Evolutionary conservation across 371 early-diverging fungal species (phyloP).

Genomic region (Mucor saturninus): DNA sequence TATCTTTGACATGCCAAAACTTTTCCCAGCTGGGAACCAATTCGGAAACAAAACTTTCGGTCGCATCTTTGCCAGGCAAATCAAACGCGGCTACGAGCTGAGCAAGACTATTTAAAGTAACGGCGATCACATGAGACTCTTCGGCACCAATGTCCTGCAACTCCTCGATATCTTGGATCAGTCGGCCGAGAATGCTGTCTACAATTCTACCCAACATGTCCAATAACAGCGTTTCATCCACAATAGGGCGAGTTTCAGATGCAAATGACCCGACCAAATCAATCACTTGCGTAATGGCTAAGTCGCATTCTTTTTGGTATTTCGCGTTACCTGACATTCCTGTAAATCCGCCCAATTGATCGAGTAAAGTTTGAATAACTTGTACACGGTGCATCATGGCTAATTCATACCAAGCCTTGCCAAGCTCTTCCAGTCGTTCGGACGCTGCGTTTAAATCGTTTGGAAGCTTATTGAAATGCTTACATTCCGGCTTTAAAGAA

Average conservation of each 20-base stretch:
- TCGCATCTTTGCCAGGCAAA: conserved; percentile 46
- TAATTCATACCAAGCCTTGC: conserved; percentile 42
- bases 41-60: conserved; percentile 31
- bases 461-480: conserved; percentile 7
- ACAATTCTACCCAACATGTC: conserved; percentile 53
- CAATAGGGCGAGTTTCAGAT: conserved; percentile 39
- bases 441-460: conserved; percentile 12
- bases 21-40: conserved; percentile 62
- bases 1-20: conserved; percentile 63
- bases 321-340: conserved; percentile 49
- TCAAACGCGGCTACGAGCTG: conserved; percentile 61
- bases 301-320: conserved; percentile 51
- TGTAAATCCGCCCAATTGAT: conserved; percentile 57
- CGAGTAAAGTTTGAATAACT: conserved; percentile 22
- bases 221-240: conserved; percentile 31
- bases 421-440: conserved; percentile 25
- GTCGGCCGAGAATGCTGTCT: conserved; percentile 43
- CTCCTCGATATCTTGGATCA: conserved; percentile 61
- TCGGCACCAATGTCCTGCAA: conserved; percentile 72
- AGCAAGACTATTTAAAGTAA: conserved; percentile 52
- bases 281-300: conserved; percentile 54
- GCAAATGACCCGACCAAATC: conserved; percentile 50
- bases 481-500: conserved; percentile 3
- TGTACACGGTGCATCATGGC: conserved; percentile 38
- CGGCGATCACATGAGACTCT: conserved; percentile 68